Percentiles rank a stretch among this genome's conserved stretches.
phyloP scores from a whole-genome alignment of 192 early-diverging fungal species.

The Gigaspora rosea region DNA sequence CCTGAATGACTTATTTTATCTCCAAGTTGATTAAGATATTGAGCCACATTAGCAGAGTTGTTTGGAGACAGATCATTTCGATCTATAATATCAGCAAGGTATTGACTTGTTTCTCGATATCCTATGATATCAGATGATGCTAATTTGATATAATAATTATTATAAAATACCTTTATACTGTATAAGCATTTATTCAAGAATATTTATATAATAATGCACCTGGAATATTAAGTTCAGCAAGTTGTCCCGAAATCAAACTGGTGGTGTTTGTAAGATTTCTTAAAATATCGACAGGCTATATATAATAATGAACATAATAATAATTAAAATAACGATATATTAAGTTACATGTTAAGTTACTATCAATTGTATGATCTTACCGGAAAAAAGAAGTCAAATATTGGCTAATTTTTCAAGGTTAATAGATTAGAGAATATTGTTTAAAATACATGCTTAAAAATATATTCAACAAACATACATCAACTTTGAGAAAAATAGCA shows the following conservation, averaged over 20 bases:
- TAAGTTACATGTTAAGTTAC: neutral
- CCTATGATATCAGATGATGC: neutral
- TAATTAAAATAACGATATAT: neutral
- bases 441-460: neutral
- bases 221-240: neutral
- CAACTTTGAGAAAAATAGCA: neutral
- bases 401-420: neutral
- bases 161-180: neutral
- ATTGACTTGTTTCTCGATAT: slow-evolving; percentile 3
- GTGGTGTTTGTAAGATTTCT: slow-evolving; percentile 1
- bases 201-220: neutral
- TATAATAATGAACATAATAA: neutral
- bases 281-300: slow-evolving; percentile 1
- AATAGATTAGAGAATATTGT: neutral
- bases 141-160: slow-evolving; percentile 14
- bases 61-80: neutral
- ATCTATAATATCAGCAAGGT: slow-evolving; percentile 1
- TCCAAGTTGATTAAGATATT: slow-evolving; percentile 4
- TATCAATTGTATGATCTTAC: neutral
- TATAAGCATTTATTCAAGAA: neutral
- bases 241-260: neutral
- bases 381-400: neutral
- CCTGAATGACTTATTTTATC: neutral
- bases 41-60: neutral
- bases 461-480: slow-evolving; percentile 1